Evolutionary conservation across 768 basidiomycete genomes (phyloP), one percentile per base, ranked within the genome.

Genomic region (Gyrodon lividus): DNA sequence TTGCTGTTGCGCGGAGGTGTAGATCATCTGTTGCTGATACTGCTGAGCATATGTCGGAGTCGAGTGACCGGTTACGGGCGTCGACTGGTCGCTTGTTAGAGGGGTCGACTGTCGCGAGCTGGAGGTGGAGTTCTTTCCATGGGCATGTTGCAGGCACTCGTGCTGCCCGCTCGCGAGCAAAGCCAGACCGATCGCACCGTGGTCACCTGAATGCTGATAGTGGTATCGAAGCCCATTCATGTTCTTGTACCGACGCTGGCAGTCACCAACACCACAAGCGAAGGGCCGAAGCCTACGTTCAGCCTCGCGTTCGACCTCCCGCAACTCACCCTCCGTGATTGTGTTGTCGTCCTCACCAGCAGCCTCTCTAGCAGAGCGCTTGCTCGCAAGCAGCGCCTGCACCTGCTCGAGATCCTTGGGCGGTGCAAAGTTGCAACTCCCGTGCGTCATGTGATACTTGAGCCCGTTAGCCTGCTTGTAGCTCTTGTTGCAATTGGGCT

Each of bases 171-270:
- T 81, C 4, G 91, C 90, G 39, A 98, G 78, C 60, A 97, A 73
- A 39, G 85, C 82, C 0, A 98, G 76, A 5, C 97, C 97, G 37
- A 92, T 78, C 6, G 89, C 87, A 4, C 96, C 96, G 69, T 98
- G 97, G 38, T 94, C 92, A 10, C 95, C 96, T 19, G 89, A 89
- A 70, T 98, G 96, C 69, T 94, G 89, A 66, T 98, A 98, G 71
- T 98, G 96, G 57, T 98, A 98, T 62, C 90, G 72, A 55, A 98
- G 73, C 0, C 96, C 96, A 69, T 98, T 98, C 94, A 98, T 96
- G 66, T 99, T 98, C 80, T 98, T 94, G 75, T 98, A 98, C 64
- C 95, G 71, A 64, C 95, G 80, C 66, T 81, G 78, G 61, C 89
- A 91, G 58, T 90, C 88, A 17, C 89, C 89, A 5, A 95, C 88